Evolutionary conservation across 768 basidiomycete species (phyloP), one percentile per base, ranked within the genome.

Genomic region (Botryobasidium botryosum): DNA sequence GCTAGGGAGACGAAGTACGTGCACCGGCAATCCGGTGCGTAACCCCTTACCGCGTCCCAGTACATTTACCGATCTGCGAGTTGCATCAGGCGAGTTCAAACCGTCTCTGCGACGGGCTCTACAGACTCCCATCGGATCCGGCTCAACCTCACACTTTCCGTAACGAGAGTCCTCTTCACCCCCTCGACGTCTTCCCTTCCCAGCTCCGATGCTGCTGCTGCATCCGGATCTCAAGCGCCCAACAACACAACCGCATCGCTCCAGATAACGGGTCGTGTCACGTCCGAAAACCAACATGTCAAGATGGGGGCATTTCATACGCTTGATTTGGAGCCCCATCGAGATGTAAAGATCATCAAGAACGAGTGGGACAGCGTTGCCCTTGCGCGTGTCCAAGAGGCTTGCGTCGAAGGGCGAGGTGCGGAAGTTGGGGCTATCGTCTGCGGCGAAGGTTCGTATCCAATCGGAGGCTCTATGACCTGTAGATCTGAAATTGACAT

Each of bases 401-500:
- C 88, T 18, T 90, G 86, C 44, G 66, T 84, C 31, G 88, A 88
- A n/a, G 94, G 92, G 21, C 68, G 81, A 52, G 92, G 94, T 0
- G 94, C 94, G 4, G 94, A 99, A 55, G 80, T 99, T 3, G 94
- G 85, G 12, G 94, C 94, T 0, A 71, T 99, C 20, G 86, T 99
- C 3, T 87, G 85, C 52, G 92, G 94, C 27, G 94, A 99, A 67
- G 94, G 73, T 72, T 40, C 47, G 59, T 48, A 0, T 1, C 13
- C 3, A 15, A 7, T 12, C 37, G 20, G 1, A n/a, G n/a, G n/a
- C n/a, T 18, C 18, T 36, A 10, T 21, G 15, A 24, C 25, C 20
- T 42, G 42, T 5, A 40, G 7, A 29, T 10, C 4, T 2, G 10
- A 44, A 7, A 20, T 29, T 6, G 20, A 27, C 35, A n/a, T 6